These are phyloP conservation scores for Deuterostichococcus epilithicus DNA, from an alignment of 139 green algal species.

Conservation along the genomic window DNA sequence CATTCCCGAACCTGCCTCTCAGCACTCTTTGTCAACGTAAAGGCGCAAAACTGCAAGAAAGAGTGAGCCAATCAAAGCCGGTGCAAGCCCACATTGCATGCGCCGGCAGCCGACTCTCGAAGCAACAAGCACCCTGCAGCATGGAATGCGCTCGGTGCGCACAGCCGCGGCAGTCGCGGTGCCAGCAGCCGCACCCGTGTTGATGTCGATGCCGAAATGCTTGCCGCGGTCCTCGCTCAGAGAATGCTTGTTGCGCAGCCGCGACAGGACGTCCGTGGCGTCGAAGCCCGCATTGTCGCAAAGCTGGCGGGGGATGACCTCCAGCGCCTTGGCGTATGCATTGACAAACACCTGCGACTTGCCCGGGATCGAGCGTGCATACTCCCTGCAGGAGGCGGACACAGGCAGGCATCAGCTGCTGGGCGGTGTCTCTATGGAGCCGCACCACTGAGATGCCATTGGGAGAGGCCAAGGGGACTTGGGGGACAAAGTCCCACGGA, in stretches of 20 bases:
- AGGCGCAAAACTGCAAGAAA: no score
- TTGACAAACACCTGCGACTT: conserved; percentile 97
- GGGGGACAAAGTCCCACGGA: no score
- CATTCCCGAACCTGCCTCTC: no score
- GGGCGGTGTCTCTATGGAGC: no score
- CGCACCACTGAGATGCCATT: no score
- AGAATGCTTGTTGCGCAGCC: conserved; percentile 94
- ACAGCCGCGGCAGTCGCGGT: neutral
- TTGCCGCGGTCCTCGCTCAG: conserved; percentile 45
- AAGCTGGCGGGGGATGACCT: conserved; percentile 94
- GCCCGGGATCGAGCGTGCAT: conserved; percentile 65
- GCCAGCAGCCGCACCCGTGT: conserved; percentile 65
- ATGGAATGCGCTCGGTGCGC: neutral
- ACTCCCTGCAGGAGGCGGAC: conserved; percentile 39
- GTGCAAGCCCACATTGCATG: no score
- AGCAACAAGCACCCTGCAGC: no score
- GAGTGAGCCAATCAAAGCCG: no score
- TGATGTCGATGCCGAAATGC: conserved; percentile 93
- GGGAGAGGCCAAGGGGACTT: no score
- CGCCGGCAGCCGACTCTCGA: no score
- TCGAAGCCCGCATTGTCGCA: conserved; percentile 97
- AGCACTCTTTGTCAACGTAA: no score
- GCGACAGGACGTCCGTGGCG: conserved; percentile 97
- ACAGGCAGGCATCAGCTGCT: no score
- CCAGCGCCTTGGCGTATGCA: conserved; percentile 84